phyloP scores from a whole-genome alignment of 1,139 yeast species.

The Meyerozyma elateridarum region DNA sequence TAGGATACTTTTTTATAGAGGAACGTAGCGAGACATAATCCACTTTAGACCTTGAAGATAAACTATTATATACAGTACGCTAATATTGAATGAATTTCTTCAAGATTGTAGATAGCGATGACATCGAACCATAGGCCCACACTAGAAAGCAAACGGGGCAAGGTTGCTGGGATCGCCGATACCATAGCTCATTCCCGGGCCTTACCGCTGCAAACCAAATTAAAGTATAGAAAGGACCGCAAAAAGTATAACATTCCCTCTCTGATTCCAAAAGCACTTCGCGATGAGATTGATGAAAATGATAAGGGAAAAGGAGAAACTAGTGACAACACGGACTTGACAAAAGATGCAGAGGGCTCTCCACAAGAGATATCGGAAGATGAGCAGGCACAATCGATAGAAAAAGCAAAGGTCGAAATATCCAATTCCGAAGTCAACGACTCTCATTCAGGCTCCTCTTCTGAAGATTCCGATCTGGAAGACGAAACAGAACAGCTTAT shows the following conservation, averaged over 20 bases:
- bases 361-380: no score
- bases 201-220: slow-evolving; percentile 63
- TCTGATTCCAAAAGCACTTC: no score
- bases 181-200: slow-evolving; percentile 63
- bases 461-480: background rate
- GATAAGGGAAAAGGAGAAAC: background rate
- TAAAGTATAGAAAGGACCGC: slow-evolving; percentile 53
- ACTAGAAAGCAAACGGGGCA: slow-evolving; percentile 80
- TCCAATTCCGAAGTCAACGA: no score
- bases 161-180: slow-evolving; percentile 34
- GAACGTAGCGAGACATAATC: no score
- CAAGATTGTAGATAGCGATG: slow-evolving; percentile 40
- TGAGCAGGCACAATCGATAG: no score
- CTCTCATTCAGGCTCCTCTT: no score
- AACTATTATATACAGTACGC: background rate
- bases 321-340: background rate
- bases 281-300: background rate
- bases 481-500: slow-evolving; percentile 3
- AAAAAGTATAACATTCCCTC: no score
- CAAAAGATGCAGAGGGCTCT: background rate
- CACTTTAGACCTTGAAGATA: no score
- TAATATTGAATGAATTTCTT: no score
- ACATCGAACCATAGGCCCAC: slow-evolving; percentile 91
- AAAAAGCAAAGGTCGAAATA: no score
- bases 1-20: no score